Base-by-base conservation (phyloP, 768 basidiomycete genomes). In the Psilocybe tampanensis region DNA sequence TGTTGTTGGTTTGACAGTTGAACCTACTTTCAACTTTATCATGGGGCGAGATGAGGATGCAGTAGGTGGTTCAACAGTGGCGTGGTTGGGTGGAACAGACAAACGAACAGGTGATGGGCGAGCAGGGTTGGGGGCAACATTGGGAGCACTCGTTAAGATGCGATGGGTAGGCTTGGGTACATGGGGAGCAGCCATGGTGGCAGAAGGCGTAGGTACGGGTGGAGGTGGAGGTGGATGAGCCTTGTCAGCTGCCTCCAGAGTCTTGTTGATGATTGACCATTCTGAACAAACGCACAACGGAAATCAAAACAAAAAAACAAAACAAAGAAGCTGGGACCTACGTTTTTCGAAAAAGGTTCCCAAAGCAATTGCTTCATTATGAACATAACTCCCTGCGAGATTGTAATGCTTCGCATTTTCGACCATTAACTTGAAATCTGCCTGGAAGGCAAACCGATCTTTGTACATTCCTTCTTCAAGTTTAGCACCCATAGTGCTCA, bases 331-430 rank as follows among this genome's bases (percentile, higher is more conserved):
- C n/a, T n/a, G n/a, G n/a, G n/a, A 80, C 90, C 54, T 66, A 95
- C 94, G 80, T 74, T 90, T 92, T 61, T 96, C 90, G 63, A 98
- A 96, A 66, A 89, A 87, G 0, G 74, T 78, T 64, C 96, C 92
- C 39, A 98, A 74, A 23, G 80, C 78, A 36, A 89, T 76, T 0
- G 93, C 90, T 61, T 92, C 87, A 44, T 84, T 87, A 61, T 90
- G 85, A 8, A 89, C 91, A 54, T 80, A 88, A 53, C 85, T 88
- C 23, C 85, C 85, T 12, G 81, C 73, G 19, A 79, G 73, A 67
- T 97, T 98, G 77, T 96, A 99, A 17, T 79, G 76, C 67, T 90
- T 90, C 19, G 94, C 92, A 65, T 99, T 99, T 44, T 76, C 68
- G 45, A 94, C 83, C 86, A 98, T 94, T 52, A 96, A 82, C 55